These are phyloP conservation scores for Pseudopithomyces maydicus DNA, from an alignment of 2,329 filamentous ascomycete species.

Conservation along the genomic window DNA sequence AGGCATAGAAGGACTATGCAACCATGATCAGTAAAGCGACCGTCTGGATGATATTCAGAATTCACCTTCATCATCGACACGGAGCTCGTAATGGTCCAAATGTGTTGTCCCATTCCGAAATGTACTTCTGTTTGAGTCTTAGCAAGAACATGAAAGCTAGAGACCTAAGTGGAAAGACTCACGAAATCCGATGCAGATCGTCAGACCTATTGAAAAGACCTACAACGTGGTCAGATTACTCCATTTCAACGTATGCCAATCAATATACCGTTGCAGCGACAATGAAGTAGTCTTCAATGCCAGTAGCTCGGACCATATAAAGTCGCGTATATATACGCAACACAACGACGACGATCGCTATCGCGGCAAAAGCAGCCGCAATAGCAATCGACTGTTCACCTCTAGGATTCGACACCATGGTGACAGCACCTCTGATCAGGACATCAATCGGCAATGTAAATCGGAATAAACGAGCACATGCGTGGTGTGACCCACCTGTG, in stretches of 20 bases:
- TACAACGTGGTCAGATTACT: background rate
- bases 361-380: slow-evolving; percentile 27
- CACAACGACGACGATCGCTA: slow-evolving; percentile 26
- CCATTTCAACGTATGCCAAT: background rate
- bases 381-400: slow-evolving; percentile 28
- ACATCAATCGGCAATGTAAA: background rate
- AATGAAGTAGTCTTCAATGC: slow-evolving; percentile 35
- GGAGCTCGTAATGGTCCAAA: background rate
- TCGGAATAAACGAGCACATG: background rate
- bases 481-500: background rate
- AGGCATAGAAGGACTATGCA: slow-evolving; percentile 36
- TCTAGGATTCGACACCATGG: slow-evolving; percentile 12
- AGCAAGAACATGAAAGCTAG: slow-evolving; percentile 6
- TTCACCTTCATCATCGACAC: background rate
- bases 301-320: slow-evolving; percentile 31
- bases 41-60: background rate
- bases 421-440: background rate
- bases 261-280: slow-evolving; percentile 28
- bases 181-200: slow-evolving; percentile 35
- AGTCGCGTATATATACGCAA: slow-evolving; percentile 37
- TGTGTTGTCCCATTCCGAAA: slow-evolving; percentile 36
- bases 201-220: slow-evolving; percentile 35
- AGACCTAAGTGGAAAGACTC: slow-evolving; percentile 5
- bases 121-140: slow-evolving; percentile 27
- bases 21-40: slow-evolving; percentile 10